Evolutionary conservation across 2,329 filamentous ascomycete species (phyloP).

Genomic region (Penicillium sp.): DNA sequence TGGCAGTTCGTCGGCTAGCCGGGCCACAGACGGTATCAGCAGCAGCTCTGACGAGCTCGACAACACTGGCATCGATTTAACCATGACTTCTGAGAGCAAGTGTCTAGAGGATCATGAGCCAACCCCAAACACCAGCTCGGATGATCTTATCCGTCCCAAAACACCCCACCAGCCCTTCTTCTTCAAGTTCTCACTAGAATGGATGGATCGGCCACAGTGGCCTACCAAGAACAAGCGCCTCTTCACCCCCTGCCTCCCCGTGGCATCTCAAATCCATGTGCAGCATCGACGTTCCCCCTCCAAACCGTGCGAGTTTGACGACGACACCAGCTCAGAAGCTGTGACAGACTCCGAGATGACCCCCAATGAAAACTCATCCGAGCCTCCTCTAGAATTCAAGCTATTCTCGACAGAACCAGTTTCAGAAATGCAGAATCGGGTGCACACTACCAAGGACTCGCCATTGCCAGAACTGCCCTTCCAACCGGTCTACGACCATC

Average conservation of each 20-base stretch:
- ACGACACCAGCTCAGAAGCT: conserved; percentile 15
- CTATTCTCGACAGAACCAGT: not conserved
- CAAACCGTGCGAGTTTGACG: conserved; percentile 26
- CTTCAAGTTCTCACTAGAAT: conserved; percentile 71
- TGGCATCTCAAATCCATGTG: conserved; percentile 56
- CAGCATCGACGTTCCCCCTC: conserved; percentile 39
- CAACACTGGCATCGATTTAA: conserved; percentile 26
- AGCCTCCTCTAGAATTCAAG: not conserved
- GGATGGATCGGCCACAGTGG: conserved; percentile 55
- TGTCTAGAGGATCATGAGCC: conserved; percentile 30
- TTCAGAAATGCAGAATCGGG: conserved; percentile 9
- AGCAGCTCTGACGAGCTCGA: conserved; percentile 41
- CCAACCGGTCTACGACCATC: conserved; percentile 29
- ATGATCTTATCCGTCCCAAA: conserved; percentile 33
- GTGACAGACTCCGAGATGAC: conserved; percentile 4
- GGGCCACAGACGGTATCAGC: conserved; percentile 46
- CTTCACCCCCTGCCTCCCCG: conserved; percentile 57
- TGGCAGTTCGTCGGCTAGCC: conserved; percentile 45
- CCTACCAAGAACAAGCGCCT: conserved; percentile 55
- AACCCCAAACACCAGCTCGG: conserved; percentile 19
- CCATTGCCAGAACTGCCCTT: conserved; percentile 17
- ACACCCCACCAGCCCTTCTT: conserved; percentile 57
- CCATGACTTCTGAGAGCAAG: conserved; percentile 23
- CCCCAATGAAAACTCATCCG: not conserved
- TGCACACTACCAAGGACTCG: conserved; percentile 19